phyloP scores from a whole-genome alignment of 257 asterid species.

The Solanum chaucha region DNA sequence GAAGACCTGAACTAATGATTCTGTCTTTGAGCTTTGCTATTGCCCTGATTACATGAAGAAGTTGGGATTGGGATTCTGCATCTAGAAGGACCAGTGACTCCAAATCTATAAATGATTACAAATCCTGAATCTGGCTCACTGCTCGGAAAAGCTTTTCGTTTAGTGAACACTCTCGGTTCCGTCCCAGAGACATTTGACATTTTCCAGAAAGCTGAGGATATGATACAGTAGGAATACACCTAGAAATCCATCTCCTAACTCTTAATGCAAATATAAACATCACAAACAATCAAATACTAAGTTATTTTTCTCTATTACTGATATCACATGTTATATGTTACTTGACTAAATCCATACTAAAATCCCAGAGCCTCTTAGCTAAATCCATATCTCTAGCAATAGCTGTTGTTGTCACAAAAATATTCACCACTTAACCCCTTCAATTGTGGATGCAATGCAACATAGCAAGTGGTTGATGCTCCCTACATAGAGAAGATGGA shows the following conservation, averaged over 20 bases:
- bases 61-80: no score
- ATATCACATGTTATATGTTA: background rate
- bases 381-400: conserved; percentile 33
- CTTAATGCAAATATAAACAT: background rate
- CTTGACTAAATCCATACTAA: conserved; percentile 37
- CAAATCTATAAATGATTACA: no score
- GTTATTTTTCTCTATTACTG: background rate
- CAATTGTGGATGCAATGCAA: conserved; percentile 60
- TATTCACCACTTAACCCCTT: conserved; percentile 56
- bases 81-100: no score
- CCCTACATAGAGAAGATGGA: conserved; percentile 26
- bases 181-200: no score
- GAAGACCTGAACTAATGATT: no score
- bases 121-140: no score
- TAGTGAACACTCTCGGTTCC: no score
- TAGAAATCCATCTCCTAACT: background rate
- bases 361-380: conserved; percentile 69
- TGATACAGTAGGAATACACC: background rate
- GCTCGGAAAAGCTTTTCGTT: no score
- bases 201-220: no score
- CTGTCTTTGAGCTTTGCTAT: no score
- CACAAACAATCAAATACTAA: background rate
- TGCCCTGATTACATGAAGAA: no score
- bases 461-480: conserved; percentile 70
- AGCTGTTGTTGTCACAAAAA: conserved; percentile 35